phyloP scores from a whole-genome alignment of 257 asterid genomes.

The Fraxinus cuspidata region DNA sequence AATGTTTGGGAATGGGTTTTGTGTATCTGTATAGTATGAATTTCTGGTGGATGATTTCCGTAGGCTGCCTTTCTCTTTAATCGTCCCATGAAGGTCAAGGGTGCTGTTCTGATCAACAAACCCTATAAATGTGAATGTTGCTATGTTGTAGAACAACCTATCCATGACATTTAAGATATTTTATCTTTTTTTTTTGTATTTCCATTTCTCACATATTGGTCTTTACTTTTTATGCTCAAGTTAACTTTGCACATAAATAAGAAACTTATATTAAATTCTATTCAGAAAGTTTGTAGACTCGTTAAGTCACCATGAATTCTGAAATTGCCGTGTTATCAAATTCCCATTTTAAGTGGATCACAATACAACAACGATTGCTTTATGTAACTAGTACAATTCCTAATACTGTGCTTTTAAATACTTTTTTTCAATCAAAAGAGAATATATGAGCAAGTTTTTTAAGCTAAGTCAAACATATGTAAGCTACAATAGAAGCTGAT shows the following conservation, averaged over 20 bases:
- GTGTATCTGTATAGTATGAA: not conserved
- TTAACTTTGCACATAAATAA: not conserved
- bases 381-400: not conserved
- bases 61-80: not conserved
- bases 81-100: not conserved
- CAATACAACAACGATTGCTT: not conserved
- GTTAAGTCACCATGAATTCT: not conserved
- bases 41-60: not conserved
- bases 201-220: not conserved
- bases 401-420: not conserved
- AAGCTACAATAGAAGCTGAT: not conserved
- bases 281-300: not conserved
- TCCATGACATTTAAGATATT: not conserved
- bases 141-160: not conserved
- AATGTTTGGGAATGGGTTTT: not conserved
- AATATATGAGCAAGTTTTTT: not conserved
- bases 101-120: not conserved
- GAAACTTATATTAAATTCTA: not conserved
- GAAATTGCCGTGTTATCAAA: not conserved
- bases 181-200: not conserved
- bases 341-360: not conserved
- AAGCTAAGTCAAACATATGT: not conserved
- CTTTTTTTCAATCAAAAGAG: not conserved
- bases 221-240: not conserved
- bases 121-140: not conserved